These are phyloP conservation scores for Pseudocercospora crystallina DNA, from an alignment of 2,329 filamentous ascomycete species.

Conservation along the genomic window DNA sequence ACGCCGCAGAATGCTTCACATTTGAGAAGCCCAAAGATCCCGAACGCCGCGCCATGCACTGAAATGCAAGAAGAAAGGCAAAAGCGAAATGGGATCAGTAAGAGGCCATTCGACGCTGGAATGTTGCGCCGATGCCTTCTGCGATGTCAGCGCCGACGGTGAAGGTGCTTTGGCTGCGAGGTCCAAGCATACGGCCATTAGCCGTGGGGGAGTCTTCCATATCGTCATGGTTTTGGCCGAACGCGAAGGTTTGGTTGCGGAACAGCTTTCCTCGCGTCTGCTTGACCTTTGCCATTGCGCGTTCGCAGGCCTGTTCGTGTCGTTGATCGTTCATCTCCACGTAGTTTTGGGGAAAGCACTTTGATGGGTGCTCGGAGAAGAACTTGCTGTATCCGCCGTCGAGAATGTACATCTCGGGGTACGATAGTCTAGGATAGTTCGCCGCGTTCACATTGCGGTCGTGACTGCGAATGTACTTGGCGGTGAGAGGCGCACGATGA, in stretches of 20 bases:
- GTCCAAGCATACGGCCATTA: slow-evolving; percentile 27
- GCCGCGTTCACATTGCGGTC: slow-evolving; percentile 85
- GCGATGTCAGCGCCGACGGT: slow-evolving; percentile 31
- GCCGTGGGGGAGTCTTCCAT: slow-evolving; percentile 66
- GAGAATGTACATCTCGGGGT: slow-evolving; percentile 94
- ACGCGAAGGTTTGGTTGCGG: slow-evolving; percentile 91
- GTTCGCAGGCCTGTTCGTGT: slow-evolving; percentile 89
- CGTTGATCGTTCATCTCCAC: slow-evolving; percentile 94
- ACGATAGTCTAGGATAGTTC: slow-evolving; percentile 84
- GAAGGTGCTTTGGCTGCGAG: slow-evolving; percentile 33
- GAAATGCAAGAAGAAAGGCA: slow-evolving; percentile 16
- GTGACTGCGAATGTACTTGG: slow-evolving; percentile 84
- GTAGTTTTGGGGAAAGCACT: slow-evolving; percentile 93
- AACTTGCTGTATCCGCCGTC: slow-evolving; percentile 96
- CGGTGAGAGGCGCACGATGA: slow-evolving; percentile 94
- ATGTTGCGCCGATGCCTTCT: slow-evolving; percentile 34
- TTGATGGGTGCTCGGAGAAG: slow-evolving; percentile 72
- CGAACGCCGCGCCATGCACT: slow-evolving; percentile 21
- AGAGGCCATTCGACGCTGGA: slow-evolving; percentile 37
- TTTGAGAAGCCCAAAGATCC: slow-evolving; percentile 10
- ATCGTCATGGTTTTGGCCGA: slow-evolving; percentile 67
- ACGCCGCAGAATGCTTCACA: slow-evolving; percentile 24
- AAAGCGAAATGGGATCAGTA: slow-evolving; percentile 28
- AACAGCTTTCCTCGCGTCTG: slow-evolving; percentile 82
- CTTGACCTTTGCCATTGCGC: slow-evolving; percentile 89